phyloP scores from a whole-genome alignment of 139 green algal genomes.

The Trebouxia sp. region DNA sequence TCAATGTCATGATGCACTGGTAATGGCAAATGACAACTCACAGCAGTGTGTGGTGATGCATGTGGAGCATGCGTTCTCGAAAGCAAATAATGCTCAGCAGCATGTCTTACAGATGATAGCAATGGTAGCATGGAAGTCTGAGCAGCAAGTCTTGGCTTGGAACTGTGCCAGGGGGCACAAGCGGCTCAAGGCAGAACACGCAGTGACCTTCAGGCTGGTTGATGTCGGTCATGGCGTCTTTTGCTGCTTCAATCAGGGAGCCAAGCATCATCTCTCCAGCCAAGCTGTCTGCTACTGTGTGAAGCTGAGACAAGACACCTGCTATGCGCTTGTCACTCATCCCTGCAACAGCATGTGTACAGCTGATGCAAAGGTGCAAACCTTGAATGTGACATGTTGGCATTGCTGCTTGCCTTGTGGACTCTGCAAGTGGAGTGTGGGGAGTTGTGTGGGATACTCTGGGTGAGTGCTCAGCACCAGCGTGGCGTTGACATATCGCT shows the following conservation, averaged over 20 bases:
- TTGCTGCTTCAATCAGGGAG: constrained; percentile 19
- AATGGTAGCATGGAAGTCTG: constrained; percentile 32
- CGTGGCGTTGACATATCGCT: constrained; percentile 1
- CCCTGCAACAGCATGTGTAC: constrained; percentile 1
- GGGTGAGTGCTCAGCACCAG: background rate
- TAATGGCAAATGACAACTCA: too few relatives aligned
- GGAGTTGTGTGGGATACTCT: background rate
- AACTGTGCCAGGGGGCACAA: background rate
- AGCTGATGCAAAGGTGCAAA: background rate
- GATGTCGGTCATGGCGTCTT: constrained; percentile 26
- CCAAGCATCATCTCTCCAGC: constrained; percentile 28
- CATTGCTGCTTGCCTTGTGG: constrained; percentile 4
- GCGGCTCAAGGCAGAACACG: constrained; percentile 24
- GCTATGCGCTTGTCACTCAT: constrained; percentile 11
- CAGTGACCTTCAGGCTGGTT: constrained; percentile 25
- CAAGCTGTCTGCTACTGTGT: background rate
- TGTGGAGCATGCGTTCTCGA: too few relatives aligned
- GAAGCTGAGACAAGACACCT: background rate
- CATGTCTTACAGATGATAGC: constrained; percentile 21
- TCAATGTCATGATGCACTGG: too few relatives aligned
- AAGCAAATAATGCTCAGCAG: background rate
- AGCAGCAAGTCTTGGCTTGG: background rate
- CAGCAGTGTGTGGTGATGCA: too few relatives aligned
- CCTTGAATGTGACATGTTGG: too few relatives aligned
- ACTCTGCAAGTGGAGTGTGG: background rate